A percentile compares a stretch with the other conserved stretches of the same genome.
These are phyloP conservation scores for Clonostachys byssicola DNA, from an alignment of 2,329 filamentous ascomycete species.

Conservation along the genomic window DNA sequence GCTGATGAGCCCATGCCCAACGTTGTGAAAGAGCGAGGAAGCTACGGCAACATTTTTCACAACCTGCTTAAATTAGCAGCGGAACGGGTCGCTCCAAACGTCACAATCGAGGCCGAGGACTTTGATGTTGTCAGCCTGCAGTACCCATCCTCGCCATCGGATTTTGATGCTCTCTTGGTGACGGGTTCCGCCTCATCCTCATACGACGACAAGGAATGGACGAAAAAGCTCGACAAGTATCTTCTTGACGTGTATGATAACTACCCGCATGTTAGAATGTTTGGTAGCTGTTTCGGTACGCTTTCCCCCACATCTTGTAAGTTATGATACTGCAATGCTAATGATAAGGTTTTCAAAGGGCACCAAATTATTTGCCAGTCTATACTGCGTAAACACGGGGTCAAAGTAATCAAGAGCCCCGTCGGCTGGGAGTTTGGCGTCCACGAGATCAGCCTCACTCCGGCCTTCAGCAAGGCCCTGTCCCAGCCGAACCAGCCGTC, in stretches of 20 bases:
- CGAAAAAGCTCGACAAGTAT: slow-evolving; percentile 9
- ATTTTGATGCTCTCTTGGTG: slow-evolving; percentile 29
- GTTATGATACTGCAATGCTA: too few relatives aligned
- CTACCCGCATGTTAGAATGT: slow-evolving; percentile 24
- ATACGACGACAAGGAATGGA: slow-evolving; percentile 19
- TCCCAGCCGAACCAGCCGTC: neutral
- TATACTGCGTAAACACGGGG: slow-evolving; percentile 21
- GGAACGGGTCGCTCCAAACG: slow-evolving; percentile 3
- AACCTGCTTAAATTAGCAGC: slow-evolving; percentile 8
- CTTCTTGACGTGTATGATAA: slow-evolving; percentile 18
- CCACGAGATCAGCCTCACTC: slow-evolving; percentile 14
- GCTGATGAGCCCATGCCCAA: slow-evolving; percentile 10
- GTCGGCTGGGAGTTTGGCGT: slow-evolving; percentile 23
- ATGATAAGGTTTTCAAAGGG: slow-evolving; percentile 4
- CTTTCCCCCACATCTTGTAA: too few relatives aligned
- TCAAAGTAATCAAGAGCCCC: slow-evolving; percentile 14
- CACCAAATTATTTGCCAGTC: slow-evolving; percentile 33
- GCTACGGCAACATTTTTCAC: slow-evolving; percentile 12
- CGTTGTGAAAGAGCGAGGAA: slow-evolving; percentile 5
- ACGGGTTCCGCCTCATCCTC: slow-evolving; percentile 26
- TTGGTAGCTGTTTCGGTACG: slow-evolving; percentile 32
- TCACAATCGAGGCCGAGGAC: slow-evolving; percentile 15
- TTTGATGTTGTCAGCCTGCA: slow-evolving; percentile 26
- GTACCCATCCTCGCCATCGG: slow-evolving; percentile 20
- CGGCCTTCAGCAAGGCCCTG: slow-evolving; percentile 10